These are phyloP conservation scores for Syzygium syzygioides DNA, from an alignment of 441 rosid species.

Conservation along the genomic window DNA sequence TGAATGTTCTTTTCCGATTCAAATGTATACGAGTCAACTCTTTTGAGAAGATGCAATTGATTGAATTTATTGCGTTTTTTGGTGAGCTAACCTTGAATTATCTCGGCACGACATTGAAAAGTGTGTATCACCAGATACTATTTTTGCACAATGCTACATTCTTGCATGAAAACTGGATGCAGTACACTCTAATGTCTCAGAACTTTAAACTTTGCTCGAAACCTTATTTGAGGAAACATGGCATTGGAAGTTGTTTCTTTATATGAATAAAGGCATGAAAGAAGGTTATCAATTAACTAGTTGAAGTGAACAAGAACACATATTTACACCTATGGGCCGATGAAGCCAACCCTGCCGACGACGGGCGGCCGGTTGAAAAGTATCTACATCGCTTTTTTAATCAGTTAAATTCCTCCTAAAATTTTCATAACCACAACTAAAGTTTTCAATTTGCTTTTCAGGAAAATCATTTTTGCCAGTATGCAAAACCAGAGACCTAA, in stretches of 20 bases:
- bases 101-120: not conserved
- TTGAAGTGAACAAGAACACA: not conserved
- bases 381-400: no score
- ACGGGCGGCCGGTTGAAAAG: accelerated
- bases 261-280: no score
- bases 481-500: no score
- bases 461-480: no score
- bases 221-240: no score
- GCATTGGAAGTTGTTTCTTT: no score
- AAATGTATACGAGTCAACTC: not conserved
- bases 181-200: not conserved
- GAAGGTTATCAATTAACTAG: not conserved
- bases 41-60: not conserved
- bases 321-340: not conserved
- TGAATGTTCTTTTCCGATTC: no score
- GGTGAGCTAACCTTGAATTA: not conserved
- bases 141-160: not conserved
- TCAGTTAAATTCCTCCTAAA: no score
- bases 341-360: no score
- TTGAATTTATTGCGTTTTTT: not conserved
- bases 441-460: no score
- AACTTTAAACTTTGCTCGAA: not conserved
- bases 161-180: not conserved
- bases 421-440: no score
- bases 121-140: not conserved